phyloP scores from a whole-genome alignment of 1,139 yeast genomes.

The Waltiozyma sp. region DNA sequence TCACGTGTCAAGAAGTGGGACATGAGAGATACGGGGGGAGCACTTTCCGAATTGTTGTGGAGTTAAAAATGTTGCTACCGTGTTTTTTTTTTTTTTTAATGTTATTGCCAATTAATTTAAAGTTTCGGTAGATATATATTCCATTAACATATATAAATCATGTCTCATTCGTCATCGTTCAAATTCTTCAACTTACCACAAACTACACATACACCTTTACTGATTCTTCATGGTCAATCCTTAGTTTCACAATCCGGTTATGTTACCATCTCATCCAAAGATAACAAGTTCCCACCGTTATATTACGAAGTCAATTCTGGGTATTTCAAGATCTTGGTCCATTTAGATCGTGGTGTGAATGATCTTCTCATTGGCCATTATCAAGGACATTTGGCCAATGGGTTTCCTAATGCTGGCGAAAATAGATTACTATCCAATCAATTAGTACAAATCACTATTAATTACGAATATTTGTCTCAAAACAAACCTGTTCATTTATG shows the following conservation, averaged over 20 bases:
- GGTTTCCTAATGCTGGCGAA: constrained; percentile 10
- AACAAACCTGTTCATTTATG: constrained; percentile 80
- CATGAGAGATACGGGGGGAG: too few relatives aligned
- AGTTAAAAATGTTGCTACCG: too few relatives aligned
- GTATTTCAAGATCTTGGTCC: constrained; percentile 64
- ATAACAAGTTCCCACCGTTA: constrained; percentile 56
- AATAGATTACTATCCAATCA: constrained; percentile 23
- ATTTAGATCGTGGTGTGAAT: constrained; percentile 59
- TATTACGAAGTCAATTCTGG: constrained; percentile 59
- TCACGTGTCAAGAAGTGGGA: too few relatives aligned
- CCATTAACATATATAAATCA: too few relatives aligned
- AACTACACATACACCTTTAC: neutral
- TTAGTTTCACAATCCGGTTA: neutral
- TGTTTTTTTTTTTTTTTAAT: too few relatives aligned
- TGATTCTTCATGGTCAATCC: neutral
- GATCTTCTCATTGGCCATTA: constrained; percentile 24
- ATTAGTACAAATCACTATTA: neutral
- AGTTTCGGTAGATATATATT: too few relatives aligned
- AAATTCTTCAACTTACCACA: neutral
- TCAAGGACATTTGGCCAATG: constrained; percentile 15
- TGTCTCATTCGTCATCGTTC: neutral
- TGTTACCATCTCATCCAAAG: constrained; percentile 34
- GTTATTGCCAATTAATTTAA: too few relatives aligned
- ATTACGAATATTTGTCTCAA: constrained; percentile 46
- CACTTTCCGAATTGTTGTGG: too few relatives aligned